Percentiles rank a stretch among this genome's conserved stretches.
These are phyloP conservation scores for Chenopodium berlandieri DNA, from an alignment of 148 eudicot genomes.

Conservation along the genomic window DNA sequence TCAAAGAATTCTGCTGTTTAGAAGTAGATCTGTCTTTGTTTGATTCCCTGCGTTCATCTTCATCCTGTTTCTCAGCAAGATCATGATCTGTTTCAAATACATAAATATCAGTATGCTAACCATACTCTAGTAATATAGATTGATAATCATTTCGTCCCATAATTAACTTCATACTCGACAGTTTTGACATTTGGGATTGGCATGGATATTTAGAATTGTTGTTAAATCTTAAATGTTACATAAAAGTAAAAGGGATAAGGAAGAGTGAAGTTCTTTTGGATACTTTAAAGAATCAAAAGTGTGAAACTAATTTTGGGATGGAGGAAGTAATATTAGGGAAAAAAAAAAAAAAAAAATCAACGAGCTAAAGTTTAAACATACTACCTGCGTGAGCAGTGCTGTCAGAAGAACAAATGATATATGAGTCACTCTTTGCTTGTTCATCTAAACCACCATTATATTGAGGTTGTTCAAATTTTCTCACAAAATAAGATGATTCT, in stretches of 20 bases:
- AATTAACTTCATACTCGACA: too few relatives aligned
- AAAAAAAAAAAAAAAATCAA: too few relatives aligned
- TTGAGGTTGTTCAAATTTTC: neutral
- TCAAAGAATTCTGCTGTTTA: neutral
- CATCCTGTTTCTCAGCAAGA: slow-evolving; percentile 1
- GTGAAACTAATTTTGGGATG: neutral
- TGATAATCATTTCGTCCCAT: too few relatives aligned
- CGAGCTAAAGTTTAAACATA: too few relatives aligned
- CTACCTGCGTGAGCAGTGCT: neutral
- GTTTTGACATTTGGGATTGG: too few relatives aligned
- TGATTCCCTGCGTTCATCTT: neutral
- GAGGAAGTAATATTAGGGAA: neutral
- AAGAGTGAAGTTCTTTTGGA: too few relatives aligned
- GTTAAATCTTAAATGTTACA: too few relatives aligned
- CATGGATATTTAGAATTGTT: too few relatives aligned
- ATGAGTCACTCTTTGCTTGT: neutral
- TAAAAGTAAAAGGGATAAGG: too few relatives aligned
- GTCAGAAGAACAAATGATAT: neutral
- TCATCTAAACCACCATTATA: neutral
- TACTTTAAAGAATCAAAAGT: neutral
- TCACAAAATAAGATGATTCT: slow-evolving; percentile 7
- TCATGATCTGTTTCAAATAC: neutral
- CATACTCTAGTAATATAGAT: neutral
- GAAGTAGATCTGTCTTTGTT: neutral
- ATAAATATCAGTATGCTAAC: neutral